Base-by-base conservation (phyloP, 495 filamentous ascomycete genomes). In the Astrothelium macrocarpum region DNA sequence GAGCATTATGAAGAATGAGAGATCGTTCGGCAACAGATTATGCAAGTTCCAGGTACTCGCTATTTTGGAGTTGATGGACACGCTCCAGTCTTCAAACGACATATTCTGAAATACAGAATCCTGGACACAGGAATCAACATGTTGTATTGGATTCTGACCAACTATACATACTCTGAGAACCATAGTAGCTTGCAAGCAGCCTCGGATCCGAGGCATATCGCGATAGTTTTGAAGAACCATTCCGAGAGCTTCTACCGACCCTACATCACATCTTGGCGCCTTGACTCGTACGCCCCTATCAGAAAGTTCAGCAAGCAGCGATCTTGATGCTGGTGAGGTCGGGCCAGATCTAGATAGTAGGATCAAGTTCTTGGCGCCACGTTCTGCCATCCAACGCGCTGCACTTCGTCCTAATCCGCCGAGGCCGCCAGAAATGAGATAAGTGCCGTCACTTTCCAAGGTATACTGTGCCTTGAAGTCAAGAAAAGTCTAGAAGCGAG, bases 1-100 rank as follows among this genome's bases (percentile, higher is more conserved):
- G 26, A 67, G 59, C 53, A 59, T 59, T n/a, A 64, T 23, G 56
- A 67, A 67, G 32, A 64, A 63, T 49, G 63, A 61, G 7, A 67
- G 53, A 25, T 46, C 32, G 34, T 25, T 34, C 9, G 43, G 34
- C 7, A 31, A 31, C 18, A 10, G 4, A 7, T 59, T 2, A 58
- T 66, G 64, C 16, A 66, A 61, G 42, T 66, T 66, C 46, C 28
- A 45, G 9, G 61, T 56, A 14, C 61, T 58, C 28, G 25, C 12
- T 14, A 66, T 31, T 28, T 66, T 66, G 46, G 61, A 58, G 5
- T 31, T 10, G 1, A 59, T 45, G 25, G 32, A 25, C 10, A 23
- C n/a, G 3, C 12, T 14, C 18, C 20, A 64, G 16, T 45, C 28
- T 16, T 29, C 42, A 34, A 32, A 34, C 1, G 53, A 26, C 53